Evolutionary conservation across 345 rosid species (phyloP).

Genomic region (Populus pruinosa): DNA sequence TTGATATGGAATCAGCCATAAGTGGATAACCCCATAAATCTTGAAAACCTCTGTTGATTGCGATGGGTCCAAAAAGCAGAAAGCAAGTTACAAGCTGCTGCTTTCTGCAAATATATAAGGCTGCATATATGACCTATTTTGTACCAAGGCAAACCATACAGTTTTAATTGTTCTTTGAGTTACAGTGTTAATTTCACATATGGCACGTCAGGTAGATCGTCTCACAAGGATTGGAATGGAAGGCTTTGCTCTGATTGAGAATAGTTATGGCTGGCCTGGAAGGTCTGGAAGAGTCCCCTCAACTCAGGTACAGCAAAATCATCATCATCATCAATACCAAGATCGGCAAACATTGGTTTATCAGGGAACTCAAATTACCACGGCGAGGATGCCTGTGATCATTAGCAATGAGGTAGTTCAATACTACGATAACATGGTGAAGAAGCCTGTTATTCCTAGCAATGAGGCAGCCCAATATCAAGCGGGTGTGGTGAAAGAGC

Average conservation of each 20-base stretch:
- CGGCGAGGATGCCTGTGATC: too few species aligned
- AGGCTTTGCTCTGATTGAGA: not conserved
- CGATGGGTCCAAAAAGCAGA: not conserved
- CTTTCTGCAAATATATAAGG: not conserved
- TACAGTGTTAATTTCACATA: not conserved
- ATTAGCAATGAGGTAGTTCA: not conserved
- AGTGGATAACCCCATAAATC: not conserved
- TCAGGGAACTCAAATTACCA: too few species aligned
- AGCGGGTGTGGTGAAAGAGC: not conserved
- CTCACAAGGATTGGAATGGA: not conserved
- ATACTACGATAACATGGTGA: not conserved
- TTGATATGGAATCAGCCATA: not conserved
- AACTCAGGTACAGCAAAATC: too few species aligned
- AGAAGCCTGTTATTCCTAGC: not conserved
- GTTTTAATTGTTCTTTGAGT: not conserved
- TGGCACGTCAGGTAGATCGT: not conserved
- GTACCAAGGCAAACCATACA: not conserved
- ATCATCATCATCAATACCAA: too few species aligned
- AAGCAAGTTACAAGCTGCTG: not conserved
- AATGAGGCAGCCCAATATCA: not conserved
- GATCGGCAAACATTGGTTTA: too few species aligned
- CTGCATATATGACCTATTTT: too few species aligned
- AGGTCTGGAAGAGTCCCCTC: not conserved
- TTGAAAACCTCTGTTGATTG: not conserved
- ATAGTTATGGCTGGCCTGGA: not conserved